Evolutionary conservation across 441 rosid species (phyloP), one percentile per base, ranked within the genome.

Genomic region (Syzygium syzygioides): DNA sequence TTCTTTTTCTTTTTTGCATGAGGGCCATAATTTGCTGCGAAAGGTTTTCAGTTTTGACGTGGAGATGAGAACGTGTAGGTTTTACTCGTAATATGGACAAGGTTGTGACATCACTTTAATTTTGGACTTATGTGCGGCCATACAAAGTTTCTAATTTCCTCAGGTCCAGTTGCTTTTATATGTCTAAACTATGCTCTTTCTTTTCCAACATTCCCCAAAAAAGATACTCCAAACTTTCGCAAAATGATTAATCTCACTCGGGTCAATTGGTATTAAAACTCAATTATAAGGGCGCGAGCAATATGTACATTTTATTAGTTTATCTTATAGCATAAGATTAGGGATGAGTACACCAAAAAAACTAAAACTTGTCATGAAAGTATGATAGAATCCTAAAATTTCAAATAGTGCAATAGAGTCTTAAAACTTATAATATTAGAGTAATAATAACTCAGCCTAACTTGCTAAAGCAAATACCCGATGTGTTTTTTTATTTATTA

Each of bases 391-490:
- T 71, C 17, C 6, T 1, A 7, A 71, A 37, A 19, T 71, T 68
- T 37, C 0, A 0, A 0, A 37, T 20, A 20, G 13, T 37, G 25
- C 25, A 37, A 20, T 5, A 0, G 0, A 71, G 15, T 71, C 9
- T 11, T 37, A 37, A 25, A 71, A 71, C 5, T 71, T 5, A 37
- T 71, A 7, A 20, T 2, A 68, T 19, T 19, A 0, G 0, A 34
- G 1, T 17, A 68, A 34, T 4, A 1, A 9, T 37, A 71, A 37
- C 15, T 71, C 28, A 0, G 0, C 23, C 9, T 0, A 0, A 37
- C 28, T 71, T 23, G 9, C 11, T 23, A 32, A 62, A n/a, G 2
- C 3, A 14, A n/a, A 62, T 14, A 62, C 15, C 1, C 1, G 2
- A 64, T 64, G 32, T 64, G 4, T 5, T 17, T 59, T 59, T 26